Percentiles rank a stretch among this genome's conserved stretches.
Evolutionary conservation across 148 eudicot species (phyloP).

Genomic region (Rhododendron ovatum): DNA sequence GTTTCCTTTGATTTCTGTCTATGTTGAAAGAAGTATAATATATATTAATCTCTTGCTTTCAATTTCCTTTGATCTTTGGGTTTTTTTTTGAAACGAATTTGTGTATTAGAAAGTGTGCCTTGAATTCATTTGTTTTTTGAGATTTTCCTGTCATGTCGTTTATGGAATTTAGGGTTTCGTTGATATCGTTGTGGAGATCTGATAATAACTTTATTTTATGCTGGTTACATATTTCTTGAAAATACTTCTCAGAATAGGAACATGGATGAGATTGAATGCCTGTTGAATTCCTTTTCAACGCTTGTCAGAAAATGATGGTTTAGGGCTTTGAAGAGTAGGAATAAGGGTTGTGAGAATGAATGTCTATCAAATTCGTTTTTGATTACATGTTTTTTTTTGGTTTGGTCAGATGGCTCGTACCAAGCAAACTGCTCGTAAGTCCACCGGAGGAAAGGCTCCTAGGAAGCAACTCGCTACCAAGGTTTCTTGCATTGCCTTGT

Average conservation of each 20-base stretch:
- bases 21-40: background rate
- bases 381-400: background rate
- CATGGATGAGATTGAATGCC: no score
- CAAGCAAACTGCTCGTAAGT: slow-evolving; percentile 91
- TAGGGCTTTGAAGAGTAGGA: background rate
- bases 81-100: background rate
- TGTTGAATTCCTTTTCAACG: no score
- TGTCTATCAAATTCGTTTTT: background rate
- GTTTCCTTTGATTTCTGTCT: background rate
- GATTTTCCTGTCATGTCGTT: background rate
- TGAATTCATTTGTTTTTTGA: background rate
- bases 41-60: background rate
- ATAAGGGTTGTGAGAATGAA: background rate
- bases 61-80: background rate
- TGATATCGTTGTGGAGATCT: background rate
- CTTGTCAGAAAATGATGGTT: background rate
- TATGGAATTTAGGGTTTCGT: background rate
- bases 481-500: slow-evolving; percentile 20
- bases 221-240: no score
- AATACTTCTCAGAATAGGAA: no score
- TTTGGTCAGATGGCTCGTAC: slow-evolving; percentile 75
- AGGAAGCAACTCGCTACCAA: slow-evolving; percentile 91
- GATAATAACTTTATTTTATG: background rate
- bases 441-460: slow-evolving; percentile 92
- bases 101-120: background rate